Evolutionary conservation across 2,329 filamentous ascomycete genomes (phyloP).

Genomic region (Hypoxylon sp.): DNA sequence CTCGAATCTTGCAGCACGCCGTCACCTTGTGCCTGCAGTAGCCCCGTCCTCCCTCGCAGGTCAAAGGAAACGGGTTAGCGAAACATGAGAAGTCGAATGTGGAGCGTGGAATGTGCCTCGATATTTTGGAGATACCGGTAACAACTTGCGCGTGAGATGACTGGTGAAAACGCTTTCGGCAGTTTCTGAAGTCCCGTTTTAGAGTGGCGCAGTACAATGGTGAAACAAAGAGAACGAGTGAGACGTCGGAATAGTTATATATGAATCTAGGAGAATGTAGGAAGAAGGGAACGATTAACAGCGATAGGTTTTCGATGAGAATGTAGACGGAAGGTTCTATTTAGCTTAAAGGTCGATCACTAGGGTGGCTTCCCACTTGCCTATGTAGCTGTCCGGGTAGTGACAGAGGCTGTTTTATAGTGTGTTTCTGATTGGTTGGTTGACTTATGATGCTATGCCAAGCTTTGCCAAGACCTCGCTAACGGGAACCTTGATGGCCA

Average conservation of each 20-base stretch:
- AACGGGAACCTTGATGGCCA: slow-evolving; percentile 52
- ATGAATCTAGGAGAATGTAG: slow-evolving; percentile 8
- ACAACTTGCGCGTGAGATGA: slow-evolving; percentile 15
- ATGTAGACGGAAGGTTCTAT: slow-evolving; percentile 34
- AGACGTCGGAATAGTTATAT: slow-evolving; percentile 6
- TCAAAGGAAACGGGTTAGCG: slow-evolving; percentile 23
- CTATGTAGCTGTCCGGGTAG: slow-evolving; percentile 30
- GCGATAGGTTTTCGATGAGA: slow-evolving; percentile 13
- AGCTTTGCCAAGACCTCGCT: slow-evolving; percentile 37
- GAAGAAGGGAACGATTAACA: slow-evolving; percentile 7
- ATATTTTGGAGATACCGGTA: slow-evolving; percentile 13
- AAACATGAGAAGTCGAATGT: slow-evolving; percentile 37
- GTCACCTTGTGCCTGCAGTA: slow-evolving; percentile 44
- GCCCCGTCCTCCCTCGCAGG: slow-evolving; percentile 37
- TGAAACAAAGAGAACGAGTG: slow-evolving; percentile 17
- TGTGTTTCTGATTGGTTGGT: slow-evolving; percentile 44
- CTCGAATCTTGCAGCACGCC: slow-evolving; percentile 36
- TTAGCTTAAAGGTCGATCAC: slow-evolving; percentile 30
- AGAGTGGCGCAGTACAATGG: slow-evolving; percentile 2
- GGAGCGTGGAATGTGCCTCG: background rate
- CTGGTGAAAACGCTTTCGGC: slow-evolving; percentile 35
- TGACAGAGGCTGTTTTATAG: slow-evolving; percentile 35
- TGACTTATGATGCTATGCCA: slow-evolving; percentile 46
- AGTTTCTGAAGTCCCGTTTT: slow-evolving; percentile 21
- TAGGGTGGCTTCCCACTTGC: slow-evolving; percentile 19